Percentiles rank a stretch among this genome's conserved stretches.
Conservation (phyloP, 257 asterid species). For the Sherardia arvensis region DNA sequence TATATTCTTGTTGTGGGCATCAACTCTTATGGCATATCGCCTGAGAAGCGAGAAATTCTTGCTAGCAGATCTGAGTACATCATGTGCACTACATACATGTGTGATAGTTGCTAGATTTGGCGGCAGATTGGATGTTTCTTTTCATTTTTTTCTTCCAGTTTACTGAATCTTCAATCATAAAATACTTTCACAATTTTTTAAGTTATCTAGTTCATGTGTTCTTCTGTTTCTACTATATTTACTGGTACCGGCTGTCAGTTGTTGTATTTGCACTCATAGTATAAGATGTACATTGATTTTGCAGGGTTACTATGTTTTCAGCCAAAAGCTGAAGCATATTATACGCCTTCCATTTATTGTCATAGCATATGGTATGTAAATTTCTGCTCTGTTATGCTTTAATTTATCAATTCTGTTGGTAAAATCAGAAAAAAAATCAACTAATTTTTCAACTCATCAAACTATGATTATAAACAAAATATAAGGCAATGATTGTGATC, state of each 20-base stretch:
- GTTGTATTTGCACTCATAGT: not conserved
- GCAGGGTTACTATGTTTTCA: conserved; percentile 94
- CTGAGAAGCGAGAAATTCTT: not conserved
- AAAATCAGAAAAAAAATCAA: not conserved
- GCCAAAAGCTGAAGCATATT: conserved; percentile 94
- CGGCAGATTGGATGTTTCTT: not conserved
- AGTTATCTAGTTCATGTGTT: not conserved
- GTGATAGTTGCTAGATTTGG: not conserved
- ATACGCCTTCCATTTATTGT: conserved; percentile 89
- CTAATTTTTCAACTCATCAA: not conserved
- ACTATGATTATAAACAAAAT: not conserved
- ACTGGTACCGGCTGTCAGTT: too few species aligned
- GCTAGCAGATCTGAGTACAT: not conserved
- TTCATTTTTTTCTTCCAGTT: not conserved
- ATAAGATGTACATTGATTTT: conserved; percentile 19
- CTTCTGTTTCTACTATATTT: not conserved
- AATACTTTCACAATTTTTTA: not conserved
- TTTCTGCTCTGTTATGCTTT: conserved; percentile 9
- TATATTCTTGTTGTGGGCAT: not conserved
- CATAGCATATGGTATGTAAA: conserved; percentile 68
- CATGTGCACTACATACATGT: not conserved
- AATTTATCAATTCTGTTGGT: not conserved
- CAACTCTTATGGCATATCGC: not conserved
- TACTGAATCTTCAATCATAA: not conserved
- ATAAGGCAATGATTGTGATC: not conserved